Evolutionary conservation across 1,284 basidiomycete species (phyloP), one percentile per base, ranked within the genome.

Genomic region (Sanghuangporus baumii): DNA sequence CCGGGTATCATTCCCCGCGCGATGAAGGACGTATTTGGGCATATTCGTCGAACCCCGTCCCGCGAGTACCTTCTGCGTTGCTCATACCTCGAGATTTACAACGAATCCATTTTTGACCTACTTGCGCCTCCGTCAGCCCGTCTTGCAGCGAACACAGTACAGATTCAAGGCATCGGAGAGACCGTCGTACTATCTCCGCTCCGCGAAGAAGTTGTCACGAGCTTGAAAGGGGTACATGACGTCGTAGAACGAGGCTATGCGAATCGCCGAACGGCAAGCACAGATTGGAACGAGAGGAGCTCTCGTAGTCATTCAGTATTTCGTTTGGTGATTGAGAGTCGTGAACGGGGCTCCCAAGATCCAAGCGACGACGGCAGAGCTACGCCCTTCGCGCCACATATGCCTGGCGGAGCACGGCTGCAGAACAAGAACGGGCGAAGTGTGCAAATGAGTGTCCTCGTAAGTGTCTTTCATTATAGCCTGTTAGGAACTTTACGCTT

Each of bases 231-330:
- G 57, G 93, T 98, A 14, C 84, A 85, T 51, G 90, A 93, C 62
- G 88, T 98, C 3, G 78, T 99, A 59, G 81, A 84, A 66, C 79
- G 93, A 26, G 96, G 96, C 7, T 93, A 96, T 72, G 87, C 88
- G 1, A 92, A 95, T 70, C 78, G 96, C 47, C 83, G 95, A 67
- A 96, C 95, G 3, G 96, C 95, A 0, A 91, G 88, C 67, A 99
- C 96, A 14, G 96, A 99, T 73, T 99, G 95, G 94, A 99, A 99
- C 73, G 93, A 95, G 70, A 78, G 95, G 50, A 94, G 91, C 75
- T 94, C 91, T 69, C 82, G 96, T 23, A 93, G 89, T 75, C 96
- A 98, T 74, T 94, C 91, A 65, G 91, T 98, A 0, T 96, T 98
- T 75, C 81, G 94, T 50, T 83, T 96, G 41, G 93, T 96, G 0